Base-by-base conservation (phyloP, 176 grass and related monocot species). In the Phoenix roebelenii region DNA sequence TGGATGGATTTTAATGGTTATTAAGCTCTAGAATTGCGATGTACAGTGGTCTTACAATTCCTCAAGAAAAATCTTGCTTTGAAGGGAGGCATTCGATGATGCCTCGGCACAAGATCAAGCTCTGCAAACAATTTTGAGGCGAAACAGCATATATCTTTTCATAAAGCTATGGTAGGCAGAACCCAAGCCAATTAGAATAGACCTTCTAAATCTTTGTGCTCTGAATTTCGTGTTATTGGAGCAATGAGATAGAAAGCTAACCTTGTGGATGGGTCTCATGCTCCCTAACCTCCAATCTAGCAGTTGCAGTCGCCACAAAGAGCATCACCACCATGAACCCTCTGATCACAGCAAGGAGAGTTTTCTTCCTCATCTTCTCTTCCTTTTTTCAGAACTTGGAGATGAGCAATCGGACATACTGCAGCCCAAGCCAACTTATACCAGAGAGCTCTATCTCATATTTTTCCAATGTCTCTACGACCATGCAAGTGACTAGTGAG, bases 221-320 rank as follows among this genome's bases (percentile, higher is more conserved):
- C 16, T 9, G 4, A n/a, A 30, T 16, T 6, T 1, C 24, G 0
- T 16, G 3, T 60, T 29, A 0, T 60, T 60, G 6, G 17, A 18
- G 15, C 5, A 0, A 3, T 32, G 15, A 30, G 28, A 30, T 30
- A 6, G 56, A 7, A 60, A 1, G 28, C 58, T 32, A 60, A 60
- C 58, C 25, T 60, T 35, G 58, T 60, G 58, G 58, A n/a, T 60
- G 25, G 58, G 35, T 60, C 5, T 32, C 25, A 30, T 60, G 58
- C 58, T 32, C 57, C 57, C 6, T 28, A 14, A 24, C 57, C 58
- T 60, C 25, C 25, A 30, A 28, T 60, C 26, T 15, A 1, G 26
- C 58, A 18, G 58, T 30, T 6, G 26, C 58, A 7, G 17, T 7
- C 16, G 1, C 26, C 23, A 18, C 16, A 0, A 35, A 17, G 26